Base-by-base conservation (phyloP, 129 eudicot genomes). In the Artemisia argyi region DNA sequence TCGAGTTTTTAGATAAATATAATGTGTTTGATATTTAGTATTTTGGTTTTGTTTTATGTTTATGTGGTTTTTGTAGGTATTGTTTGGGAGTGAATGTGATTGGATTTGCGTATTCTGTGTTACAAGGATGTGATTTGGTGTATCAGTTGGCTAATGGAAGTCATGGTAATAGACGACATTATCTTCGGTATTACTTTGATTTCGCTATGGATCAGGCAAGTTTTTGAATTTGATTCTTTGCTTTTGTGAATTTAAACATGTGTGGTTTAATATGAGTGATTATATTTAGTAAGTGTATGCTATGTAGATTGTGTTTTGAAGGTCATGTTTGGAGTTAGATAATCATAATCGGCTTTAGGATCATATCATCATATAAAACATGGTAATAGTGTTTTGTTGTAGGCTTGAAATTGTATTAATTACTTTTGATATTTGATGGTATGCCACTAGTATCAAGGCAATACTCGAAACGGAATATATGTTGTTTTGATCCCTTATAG, bases 131-230 rank as follows among this genome's bases (percentile, higher is more conserved):
- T 22, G 86, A 82, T 87, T 39, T 85, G 62, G 86, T 79, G 2
- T 78, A 80, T 69, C 87, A 87, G 20, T 73, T 87, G 63, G 86
- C 85, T 42, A 82, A 86, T 2, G 96, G 97, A 26, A 78, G 65
- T 54, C 85, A 86, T 54, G 66, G 73, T 57, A 61, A 66, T 7
- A 60, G 76, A 66, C 78, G 77, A 24, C 83, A 74, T 60, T 66
- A 50, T 32, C 77, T 78, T 53, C 86, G 96, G 16, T 63, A 72
- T 47, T 77, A 73, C 85, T 73, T 93, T 24, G 96, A 89, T 84
- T 93, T 93, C 69, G 84, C 89, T 18, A 19, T 81, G 66, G 97
- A 93, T 76, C 98, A 93, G 96, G 98, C 72, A 75, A 73, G 86
- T 76, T 48, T 20, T 30, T 26, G 7, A 30, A 65, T 66, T 28